Percentiles rank a stretch among this genome's conserved stretches.
These are phyloP conservation scores for Senna tora DNA, from an alignment of 306 rosid genomes.

Conservation along the genomic window DNA sequence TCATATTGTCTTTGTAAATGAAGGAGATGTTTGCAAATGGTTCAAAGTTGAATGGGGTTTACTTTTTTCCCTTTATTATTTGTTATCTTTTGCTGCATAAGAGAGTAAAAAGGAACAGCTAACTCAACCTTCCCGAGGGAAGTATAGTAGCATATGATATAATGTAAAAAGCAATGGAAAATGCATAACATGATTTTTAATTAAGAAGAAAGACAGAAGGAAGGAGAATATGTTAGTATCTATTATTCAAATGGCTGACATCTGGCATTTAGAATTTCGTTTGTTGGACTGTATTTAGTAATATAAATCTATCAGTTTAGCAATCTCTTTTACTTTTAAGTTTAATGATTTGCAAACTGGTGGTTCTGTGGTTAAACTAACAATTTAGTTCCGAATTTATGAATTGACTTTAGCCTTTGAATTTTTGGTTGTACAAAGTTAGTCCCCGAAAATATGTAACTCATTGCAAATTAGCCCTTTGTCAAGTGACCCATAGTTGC, in stretches of 20 bases:
- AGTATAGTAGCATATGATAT: slow-evolving; percentile 9
- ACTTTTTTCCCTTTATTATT: too few relatives aligned
- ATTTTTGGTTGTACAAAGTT: too few relatives aligned
- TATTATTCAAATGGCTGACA: background rate
- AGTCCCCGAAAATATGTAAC: too few relatives aligned
- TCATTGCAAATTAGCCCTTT: too few relatives aligned
- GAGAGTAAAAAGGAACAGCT: slow-evolving; percentile 1
- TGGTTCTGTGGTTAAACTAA: background rate
- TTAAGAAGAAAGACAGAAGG: background rate
- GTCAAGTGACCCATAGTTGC: too few relatives aligned
- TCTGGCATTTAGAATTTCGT: slow-evolving; percentile 3
- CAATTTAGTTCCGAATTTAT: too few relatives aligned
- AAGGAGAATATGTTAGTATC: background rate
- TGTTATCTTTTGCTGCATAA: slow-evolving; percentile 11
- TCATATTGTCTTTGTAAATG: background rate
- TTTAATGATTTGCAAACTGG: slow-evolving; percentile 12
- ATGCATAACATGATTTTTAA: background rate
- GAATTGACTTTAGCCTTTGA: too few relatives aligned
- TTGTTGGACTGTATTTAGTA: background rate
- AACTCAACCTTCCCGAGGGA: background rate
- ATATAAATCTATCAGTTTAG: background rate
- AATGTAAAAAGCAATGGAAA: background rate
- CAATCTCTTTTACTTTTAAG: background rate
- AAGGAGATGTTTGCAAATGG: too few relatives aligned
- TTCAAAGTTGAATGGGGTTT: too few relatives aligned